phyloP scores from a whole-genome alignment of 2,329 filamentous ascomycete species.

The Arthrobotrys entomopaga region DNA sequence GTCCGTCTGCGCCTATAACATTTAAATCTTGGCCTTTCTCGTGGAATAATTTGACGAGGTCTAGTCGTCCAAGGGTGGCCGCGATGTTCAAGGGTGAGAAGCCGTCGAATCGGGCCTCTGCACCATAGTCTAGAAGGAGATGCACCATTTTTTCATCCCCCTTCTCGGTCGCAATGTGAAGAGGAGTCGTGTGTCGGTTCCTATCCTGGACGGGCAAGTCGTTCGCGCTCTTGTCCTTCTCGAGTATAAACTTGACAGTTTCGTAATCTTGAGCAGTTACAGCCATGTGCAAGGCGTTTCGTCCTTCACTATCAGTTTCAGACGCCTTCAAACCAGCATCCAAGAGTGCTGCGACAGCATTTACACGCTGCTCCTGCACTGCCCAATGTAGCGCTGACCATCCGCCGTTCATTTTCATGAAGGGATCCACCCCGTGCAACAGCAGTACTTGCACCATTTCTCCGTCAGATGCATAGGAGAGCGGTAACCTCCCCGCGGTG shows the following conservation, averaged over 20 bases:
- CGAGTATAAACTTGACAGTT: slow-evolving; percentile 16
- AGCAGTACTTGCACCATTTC: slow-evolving; percentile 18
- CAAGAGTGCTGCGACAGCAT: slow-evolving; percentile 11
- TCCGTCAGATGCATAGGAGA: slow-evolving; percentile 5
- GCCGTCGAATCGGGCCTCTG: slow-evolving; percentile 15
- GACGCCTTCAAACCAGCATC: slow-evolving; percentile 20
- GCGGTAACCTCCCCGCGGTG: slow-evolving; percentile 6
- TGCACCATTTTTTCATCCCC: slow-evolving; percentile 27
- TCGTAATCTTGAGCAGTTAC: slow-evolving; percentile 19
- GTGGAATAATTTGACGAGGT: slow-evolving; percentile 28
- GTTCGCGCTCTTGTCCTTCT: slow-evolving; percentile 8
- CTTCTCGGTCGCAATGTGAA: slow-evolving; percentile 16
- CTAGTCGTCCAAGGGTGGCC: slow-evolving; percentile 10
- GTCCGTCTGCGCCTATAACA: slow-evolving; percentile 1
- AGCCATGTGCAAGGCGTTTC: slow-evolving; percentile 21
- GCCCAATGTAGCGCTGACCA: slow-evolving; percentile 23
- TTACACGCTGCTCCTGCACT: slow-evolving; percentile 12
- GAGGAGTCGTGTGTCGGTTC: slow-evolving; percentile 1
- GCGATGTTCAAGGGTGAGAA: slow-evolving; percentile 23
- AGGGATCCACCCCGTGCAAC: neutral
- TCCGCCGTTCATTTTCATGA: neutral
- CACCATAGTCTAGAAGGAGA: slow-evolving; percentile 21
- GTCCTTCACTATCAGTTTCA: neutral
- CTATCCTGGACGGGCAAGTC: slow-evolving; percentile 1
- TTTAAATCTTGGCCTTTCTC: slow-evolving; percentile 21